phyloP scores from a whole-genome alignment of 805 yeast species.

The Candida coquimbonensis region DNA sequence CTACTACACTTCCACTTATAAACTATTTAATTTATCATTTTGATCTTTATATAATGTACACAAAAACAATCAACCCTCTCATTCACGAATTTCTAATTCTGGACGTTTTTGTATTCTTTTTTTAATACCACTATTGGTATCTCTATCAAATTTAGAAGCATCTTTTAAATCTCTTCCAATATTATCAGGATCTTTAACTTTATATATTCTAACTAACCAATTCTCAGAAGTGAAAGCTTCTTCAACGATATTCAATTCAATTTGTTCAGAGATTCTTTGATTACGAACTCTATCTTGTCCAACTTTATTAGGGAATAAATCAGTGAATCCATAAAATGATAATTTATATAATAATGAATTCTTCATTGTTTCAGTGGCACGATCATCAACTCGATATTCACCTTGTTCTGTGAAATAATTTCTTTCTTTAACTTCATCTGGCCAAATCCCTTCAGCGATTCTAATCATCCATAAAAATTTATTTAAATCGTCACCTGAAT shows the following conservation, averaged over 20 bases:
- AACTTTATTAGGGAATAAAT: conserved; percentile 50
- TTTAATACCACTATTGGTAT: conserved; percentile 24
- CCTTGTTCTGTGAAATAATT: conserved; percentile 78
- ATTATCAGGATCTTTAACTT: conserved; percentile 81
- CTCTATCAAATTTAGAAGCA: conserved; percentile 48
- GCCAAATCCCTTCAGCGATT: conserved; percentile 99
- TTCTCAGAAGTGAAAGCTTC: conserved; percentile 94
- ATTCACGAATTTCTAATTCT: conserved; percentile 35
- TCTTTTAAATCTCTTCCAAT: conserved; percentile 71
- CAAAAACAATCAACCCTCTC: background rate
- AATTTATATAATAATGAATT: conserved; percentile 91
- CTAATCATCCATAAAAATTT: conserved; percentile 98
- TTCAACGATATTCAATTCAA: conserved; percentile 68
- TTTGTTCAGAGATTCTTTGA: conserved; percentile 59
- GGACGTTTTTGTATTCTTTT: conserved; percentile 47
- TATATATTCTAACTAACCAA: conserved; percentile 93
- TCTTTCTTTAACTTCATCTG: conserved; percentile 90
- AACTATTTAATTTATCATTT: background rate
- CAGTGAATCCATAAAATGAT: conserved; percentile 83
- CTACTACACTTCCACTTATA: background rate
- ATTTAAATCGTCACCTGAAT: conserved; percentile 93
- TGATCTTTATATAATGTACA: background rate
- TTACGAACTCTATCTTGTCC: conserved; percentile 84
- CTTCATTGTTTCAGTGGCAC: conserved; percentile 80
- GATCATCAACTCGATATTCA: conserved; percentile 79